A percentile compares a stretch with the other conserved stretches of the same genome.
Evolutionary conservation across 2,329 filamentous ascomycete genomes (phyloP).

Genomic region (Grosmannia clavigera): DNA sequence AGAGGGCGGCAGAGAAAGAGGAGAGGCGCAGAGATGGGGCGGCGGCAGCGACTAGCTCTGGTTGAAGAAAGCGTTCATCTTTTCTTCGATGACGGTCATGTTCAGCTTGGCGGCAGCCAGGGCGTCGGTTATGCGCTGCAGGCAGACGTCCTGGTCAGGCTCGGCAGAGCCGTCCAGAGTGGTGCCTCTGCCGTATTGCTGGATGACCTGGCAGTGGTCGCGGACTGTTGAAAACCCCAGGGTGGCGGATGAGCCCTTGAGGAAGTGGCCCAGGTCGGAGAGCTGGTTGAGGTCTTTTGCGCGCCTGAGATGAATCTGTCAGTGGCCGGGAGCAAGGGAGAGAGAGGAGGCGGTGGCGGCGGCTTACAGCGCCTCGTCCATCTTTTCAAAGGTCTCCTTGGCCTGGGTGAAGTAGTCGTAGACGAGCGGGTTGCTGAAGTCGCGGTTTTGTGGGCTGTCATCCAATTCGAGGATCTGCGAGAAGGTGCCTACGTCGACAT

Average conservation of each 20-base stretch:
- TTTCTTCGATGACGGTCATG: constrained; percentile 58
- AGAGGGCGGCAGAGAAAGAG: background rate
- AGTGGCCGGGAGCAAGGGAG: background rate
- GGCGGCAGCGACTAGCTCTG: background rate
- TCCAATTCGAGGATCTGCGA: constrained; percentile 98
- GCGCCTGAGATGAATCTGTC: constrained; percentile 35
- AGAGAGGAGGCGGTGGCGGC: constrained; percentile 7
- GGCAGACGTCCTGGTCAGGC: constrained; percentile 52
- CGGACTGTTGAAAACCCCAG: constrained; percentile 83
- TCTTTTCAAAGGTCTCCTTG: constrained; percentile 70
- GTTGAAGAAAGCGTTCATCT: constrained; percentile 57
- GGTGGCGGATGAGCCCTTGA: constrained; percentile 94
- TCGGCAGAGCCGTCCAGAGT: constrained; percentile 63
- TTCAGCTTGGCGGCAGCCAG: constrained; percentile 63
- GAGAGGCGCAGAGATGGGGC: background rate
- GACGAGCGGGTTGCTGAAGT: constrained; percentile 83
- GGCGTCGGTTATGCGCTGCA: constrained; percentile 57
- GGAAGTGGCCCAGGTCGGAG: constrained; percentile 80
- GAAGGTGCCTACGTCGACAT: constrained; percentile 71
- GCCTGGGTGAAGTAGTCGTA: constrained; percentile 90
- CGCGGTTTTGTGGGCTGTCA: constrained; percentile 69
- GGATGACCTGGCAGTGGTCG: constrained; percentile 92
- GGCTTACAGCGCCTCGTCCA: constrained; percentile 72
- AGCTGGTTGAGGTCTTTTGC: constrained; percentile 59
- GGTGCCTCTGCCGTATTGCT: constrained; percentile 76